Percentiles rank a stretch among this genome's conserved stretches.
These are phyloP conservation scores for Fusarium foetens DNA, from an alignment of 2,329 filamentous ascomycete species.

Conservation along the genomic window DNA sequence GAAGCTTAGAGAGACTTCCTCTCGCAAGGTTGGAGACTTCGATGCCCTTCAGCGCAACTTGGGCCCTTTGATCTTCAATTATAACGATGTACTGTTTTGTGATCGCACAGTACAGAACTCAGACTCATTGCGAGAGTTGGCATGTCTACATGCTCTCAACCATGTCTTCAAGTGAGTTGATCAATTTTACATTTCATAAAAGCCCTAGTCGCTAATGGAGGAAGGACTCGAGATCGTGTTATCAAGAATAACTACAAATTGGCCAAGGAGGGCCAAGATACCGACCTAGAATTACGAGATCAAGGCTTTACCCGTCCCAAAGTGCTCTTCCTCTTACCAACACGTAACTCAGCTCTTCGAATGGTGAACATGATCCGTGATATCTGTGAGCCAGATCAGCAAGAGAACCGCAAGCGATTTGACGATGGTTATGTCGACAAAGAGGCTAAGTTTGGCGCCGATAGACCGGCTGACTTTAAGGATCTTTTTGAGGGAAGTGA, in stretches of 20 bases:
- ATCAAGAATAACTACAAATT: slow-evolving; percentile 91
- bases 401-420: slow-evolving; percentile 95
- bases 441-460: slow-evolving; percentile 71
- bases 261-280: slow-evolving; percentile 69
- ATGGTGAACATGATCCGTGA: slow-evolving; percentile 81
- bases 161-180: slow-evolving; percentile 81
- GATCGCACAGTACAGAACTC: slow-evolving; percentile 77
- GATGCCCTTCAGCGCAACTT: slow-evolving; percentile 71
- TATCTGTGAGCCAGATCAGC: slow-evolving; percentile 84
- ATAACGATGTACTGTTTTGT: slow-evolving; percentile 82
- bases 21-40: slow-evolving; percentile 66
- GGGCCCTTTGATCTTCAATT: slow-evolving; percentile 79
- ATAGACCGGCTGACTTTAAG: slow-evolving; percentile 86
- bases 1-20: slow-evolving; percentile 68
- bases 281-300: slow-evolving; percentile 81
- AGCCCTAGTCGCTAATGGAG: slow-evolving; percentile 24
- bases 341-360: slow-evolving; percentile 83
- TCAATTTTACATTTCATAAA: not conserved
- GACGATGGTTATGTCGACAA: slow-evolving; percentile 81
- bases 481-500: slow-evolving; percentile 95
- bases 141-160: slow-evolving; percentile 87
- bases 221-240: slow-evolving; percentile 83
- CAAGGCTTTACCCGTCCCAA: slow-evolving; percentile 97
- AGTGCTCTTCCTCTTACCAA: slow-evolving; percentile 89
- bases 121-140: slow-evolving; percentile 73